Evolutionary conservation across 495 filamentous ascomycete genomes (phyloP), one percentile per base, ranked within the genome.

Genomic region (Clavariopsis aquatica): DNA sequence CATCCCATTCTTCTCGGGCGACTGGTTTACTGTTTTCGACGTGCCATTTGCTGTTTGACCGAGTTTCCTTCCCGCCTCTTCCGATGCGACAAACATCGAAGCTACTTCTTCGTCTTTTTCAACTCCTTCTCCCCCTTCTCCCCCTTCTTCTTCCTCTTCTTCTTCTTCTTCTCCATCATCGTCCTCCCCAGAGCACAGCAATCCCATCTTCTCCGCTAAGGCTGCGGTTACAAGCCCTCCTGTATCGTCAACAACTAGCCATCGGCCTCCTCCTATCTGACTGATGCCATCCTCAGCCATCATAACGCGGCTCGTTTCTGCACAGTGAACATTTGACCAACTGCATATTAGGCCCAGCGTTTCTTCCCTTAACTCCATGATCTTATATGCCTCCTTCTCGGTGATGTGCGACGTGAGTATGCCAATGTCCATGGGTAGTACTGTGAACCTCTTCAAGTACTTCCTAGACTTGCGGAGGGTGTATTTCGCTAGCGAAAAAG

Each of bases 401-500:
- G 85, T 80, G 57, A 95, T 69, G 72, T 92, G 81, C 38, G 89
- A 80, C 20, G 85, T 82, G 53, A 98, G 79, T 46, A 81, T 78
- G 6, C 86, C 81, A 29, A 96, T 86, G 62, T 96, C 92, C 71
- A 98, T 70, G 0, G 91, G 93, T 26, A 93, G 76, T 0, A 93
- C 83, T 0, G 88, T 92, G 65, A 98, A 97, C 20, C 92, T 80
- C 64, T 86, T 84, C 64, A 96, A 83, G 71, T 95, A 98, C 78
- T 98, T 98, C 74, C 87, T 93, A 43, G 88, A 87, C 79, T 98
- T 98, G 22, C 94, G 83, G 17, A 98, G 78, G 49, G 92, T 95
- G 72, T 98, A 98, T 73, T 98, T 98, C 23, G 93, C 92, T 20
- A 96, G 78, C 6, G 90, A 91, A 75, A 96, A 98, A 1, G 87